Conservation (phyloP, 1,139 yeast genomes). For the Debaryomyces udenii region DNA sequence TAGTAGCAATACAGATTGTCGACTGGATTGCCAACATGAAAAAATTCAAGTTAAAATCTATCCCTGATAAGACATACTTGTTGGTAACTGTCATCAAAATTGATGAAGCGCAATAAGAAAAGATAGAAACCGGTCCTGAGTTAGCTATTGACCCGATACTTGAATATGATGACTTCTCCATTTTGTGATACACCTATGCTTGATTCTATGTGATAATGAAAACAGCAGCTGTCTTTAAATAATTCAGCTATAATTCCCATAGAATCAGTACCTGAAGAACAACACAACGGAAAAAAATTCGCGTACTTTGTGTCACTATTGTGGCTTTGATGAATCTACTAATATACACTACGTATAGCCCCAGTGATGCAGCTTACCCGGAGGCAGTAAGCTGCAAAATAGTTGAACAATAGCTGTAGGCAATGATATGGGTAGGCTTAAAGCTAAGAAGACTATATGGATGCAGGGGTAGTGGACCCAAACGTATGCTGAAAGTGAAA, state of each 20-base stretch:
- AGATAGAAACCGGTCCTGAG: conserved; percentile 84
- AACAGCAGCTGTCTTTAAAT: conserved; percentile 41
- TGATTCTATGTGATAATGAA: conserved; percentile 29
- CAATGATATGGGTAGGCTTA: no score
- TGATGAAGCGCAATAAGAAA: conserved; percentile 88
- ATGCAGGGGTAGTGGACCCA: no score
- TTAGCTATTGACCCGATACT: conserved; percentile 52
- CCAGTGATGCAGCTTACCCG: conserved; percentile 10
- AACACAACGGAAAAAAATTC: conserved; percentile 8
- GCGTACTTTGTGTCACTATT: conserved; percentile 8
- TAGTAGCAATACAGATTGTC: conserved; percentile 75
- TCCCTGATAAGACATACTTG: conserved; percentile 87
- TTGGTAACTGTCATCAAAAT: conserved; percentile 98
- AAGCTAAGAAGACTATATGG: no score
- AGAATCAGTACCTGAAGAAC: conserved; percentile 16
- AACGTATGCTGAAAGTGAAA: no score
- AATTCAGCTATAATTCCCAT: conserved; percentile 51
- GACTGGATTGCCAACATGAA: conserved; percentile 83
- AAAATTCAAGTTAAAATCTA: conserved; percentile 85
- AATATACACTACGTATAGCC: conserved; percentile 2
- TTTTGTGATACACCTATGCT: conserved; percentile 13
- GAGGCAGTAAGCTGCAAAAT: background rate
- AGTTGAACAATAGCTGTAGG: no score
- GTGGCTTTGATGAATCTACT: conserved; percentile 12
- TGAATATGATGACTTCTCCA: conserved; percentile 40